These are phyloP conservation scores for Phycomyces blakesleeanus DNA, from an alignment of 192 early-diverging fungal species.

Conservation along the genomic window DNA sequence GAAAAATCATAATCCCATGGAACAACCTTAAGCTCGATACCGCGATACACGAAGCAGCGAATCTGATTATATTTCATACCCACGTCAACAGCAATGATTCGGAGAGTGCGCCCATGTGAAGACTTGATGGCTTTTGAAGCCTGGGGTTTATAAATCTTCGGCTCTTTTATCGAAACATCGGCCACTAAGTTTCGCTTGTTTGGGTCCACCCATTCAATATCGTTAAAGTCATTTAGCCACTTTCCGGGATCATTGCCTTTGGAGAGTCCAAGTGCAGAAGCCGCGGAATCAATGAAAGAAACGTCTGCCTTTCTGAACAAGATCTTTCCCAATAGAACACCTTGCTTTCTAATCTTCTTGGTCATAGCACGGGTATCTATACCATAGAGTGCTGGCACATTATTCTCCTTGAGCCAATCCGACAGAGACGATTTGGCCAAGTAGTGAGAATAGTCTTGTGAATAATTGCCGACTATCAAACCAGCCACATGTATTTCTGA, in stretches of 20 bases:
- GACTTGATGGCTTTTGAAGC: slow-evolving; percentile 51
- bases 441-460: slow-evolving; percentile 90
- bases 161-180: slow-evolving; percentile 87
- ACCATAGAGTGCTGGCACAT: slow-evolving; percentile 89
- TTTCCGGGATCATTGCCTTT: slow-evolving; percentile 19
- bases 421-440: slow-evolving; percentile 81
- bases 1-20: slow-evolving; percentile 97
- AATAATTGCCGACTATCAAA: slow-evolving; percentile 89
- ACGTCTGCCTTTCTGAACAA: slow-evolving; percentile 70
- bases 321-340: slow-evolving; percentile 88
- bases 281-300: slow-evolving; percentile 33
- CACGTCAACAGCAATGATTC: slow-evolving; percentile 91
- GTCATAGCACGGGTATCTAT: slow-evolving; percentile 96
- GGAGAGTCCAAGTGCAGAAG: slow-evolving; percentile 40
- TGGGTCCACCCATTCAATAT: slow-evolving; percentile 91
- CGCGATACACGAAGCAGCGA: slow-evolving; percentile 94
- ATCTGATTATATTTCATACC: slow-evolving; percentile 99
- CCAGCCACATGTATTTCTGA: slow-evolving; percentile 90
- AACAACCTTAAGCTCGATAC: slow-evolving; percentile 89
- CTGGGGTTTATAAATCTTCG: slow-evolving; percentile 70
- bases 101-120: slow-evolving; percentile 66
- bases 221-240: slow-evolving; percentile 68
- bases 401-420: slow-evolving; percentile 88
- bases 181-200: slow-evolving; percentile 92
- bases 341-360: slow-evolving; percentile 92